These are phyloP conservation scores for Nothopassalora personata DNA, from an alignment of 2,329 filamentous ascomycete species.

Conservation along the genomic window DNA sequence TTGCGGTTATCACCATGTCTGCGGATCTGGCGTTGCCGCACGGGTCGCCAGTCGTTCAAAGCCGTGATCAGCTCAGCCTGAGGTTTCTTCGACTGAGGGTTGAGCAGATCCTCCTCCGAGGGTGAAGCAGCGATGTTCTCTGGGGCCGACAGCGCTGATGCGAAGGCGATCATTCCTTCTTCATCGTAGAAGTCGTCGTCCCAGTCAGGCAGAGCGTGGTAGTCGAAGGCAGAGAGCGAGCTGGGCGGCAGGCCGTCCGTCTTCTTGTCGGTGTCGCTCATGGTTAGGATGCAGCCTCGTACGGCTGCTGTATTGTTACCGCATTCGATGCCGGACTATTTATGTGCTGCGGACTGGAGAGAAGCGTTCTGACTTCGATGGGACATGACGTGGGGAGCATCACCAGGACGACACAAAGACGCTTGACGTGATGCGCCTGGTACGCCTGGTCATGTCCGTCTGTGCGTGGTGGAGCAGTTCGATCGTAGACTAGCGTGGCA, in stretches of 20 bases:
- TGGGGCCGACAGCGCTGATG: conserved; percentile 73
- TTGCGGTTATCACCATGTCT: conserved; percentile 31
- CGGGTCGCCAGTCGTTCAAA: conserved; percentile 91
- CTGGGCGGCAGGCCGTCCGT: conserved; percentile 48
- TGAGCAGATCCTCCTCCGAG: conserved; percentile 51
- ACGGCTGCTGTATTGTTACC: conserved; percentile 1
- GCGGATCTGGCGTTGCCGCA: conserved; percentile 59
- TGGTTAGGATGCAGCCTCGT: conserved; percentile 17
- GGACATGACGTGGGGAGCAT: not conserved
- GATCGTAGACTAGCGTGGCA: not conserved
- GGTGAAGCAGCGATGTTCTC: conserved; percentile 55
- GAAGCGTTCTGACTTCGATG: too few relatives aligned
- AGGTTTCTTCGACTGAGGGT: conserved; percentile 35
- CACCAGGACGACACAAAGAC: not conserved
- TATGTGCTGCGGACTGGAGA: not conserved
- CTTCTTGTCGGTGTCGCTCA: conserved; percentile 42
- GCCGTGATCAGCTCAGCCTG: conserved; percentile 67
- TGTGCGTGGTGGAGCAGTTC: too few relatives aligned
- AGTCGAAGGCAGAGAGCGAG: conserved; percentile 55
- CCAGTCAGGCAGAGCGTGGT: conserved; percentile 67
- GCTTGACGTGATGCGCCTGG: too few relatives aligned
- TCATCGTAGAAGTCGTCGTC: conserved; percentile 70
- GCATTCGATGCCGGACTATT: not conserved
- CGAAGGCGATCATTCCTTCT: conserved; percentile 71
- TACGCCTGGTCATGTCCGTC: too few relatives aligned